Base-by-base conservation (phyloP, 1,284 basidiomycete species). In the Ganoderma multipileum region DNA sequence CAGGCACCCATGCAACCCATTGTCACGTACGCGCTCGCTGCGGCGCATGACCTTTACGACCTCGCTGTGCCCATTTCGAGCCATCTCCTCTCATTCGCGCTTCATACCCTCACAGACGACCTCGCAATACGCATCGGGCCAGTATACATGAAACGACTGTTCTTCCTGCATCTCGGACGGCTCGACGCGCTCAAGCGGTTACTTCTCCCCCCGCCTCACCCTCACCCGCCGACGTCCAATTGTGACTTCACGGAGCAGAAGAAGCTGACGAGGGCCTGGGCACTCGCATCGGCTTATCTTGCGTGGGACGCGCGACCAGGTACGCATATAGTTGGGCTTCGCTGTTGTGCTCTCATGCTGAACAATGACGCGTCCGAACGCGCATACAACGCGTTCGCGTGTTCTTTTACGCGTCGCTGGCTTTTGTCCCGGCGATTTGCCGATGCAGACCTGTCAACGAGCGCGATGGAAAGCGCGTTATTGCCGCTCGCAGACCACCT, bases 101-200 rank as follows among this genome's bases (percentile, higher is more conserved):
- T 83, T 6, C 63, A 76, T 9, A 69, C 74, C 36, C 72, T 83
- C 38, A 78, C 78, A 2, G 82, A 83, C 73, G 78, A 78, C 26
- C 62, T 75, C n/a, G 80, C 79, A 6, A 55, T 65, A 11, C 74
- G 74, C 14, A 82, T 83, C 73, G 81, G 81, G 7, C 75, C 81
- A 2, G 41, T 77, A n/a, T 80, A 79, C 71, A 74, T 84, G 62
- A 83, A 81, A 68, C 76, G 79, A 33, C 74, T 83, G 8, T 80
- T 83, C 74, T 82, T 82, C 77, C 74, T 83, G 8, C 82, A 83
- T 64, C 76, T 83, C n/a, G 81, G 81, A 9, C 78, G 82, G 8
- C 76, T 80, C 14, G 81, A 82, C 44, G 80, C 80, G 36, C 77
- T 83, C 28, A 82, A 82, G 71, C 78, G 81, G 0, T 72, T 83